Evolutionary conservation across 2,329 filamentous ascomycete genomes (phyloP), one percentile per base, ranked within the genome.

Genomic region (Beauveria bassiana): DNA sequence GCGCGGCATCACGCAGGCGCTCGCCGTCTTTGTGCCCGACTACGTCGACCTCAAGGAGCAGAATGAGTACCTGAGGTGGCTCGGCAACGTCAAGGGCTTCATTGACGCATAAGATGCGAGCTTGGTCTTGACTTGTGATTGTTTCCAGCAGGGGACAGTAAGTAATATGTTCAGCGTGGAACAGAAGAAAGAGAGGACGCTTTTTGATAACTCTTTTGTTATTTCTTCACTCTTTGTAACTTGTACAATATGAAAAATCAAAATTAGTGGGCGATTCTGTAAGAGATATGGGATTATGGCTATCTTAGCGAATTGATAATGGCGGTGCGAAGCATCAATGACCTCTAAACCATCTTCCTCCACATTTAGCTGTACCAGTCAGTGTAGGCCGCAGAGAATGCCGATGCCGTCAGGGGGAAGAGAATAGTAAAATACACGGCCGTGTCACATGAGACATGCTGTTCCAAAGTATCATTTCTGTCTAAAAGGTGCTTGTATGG

Each of bases 31-130:
- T 76, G 88, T 96, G 50, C 91, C 93, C 43, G 93, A 98, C 75
- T 99, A 96, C 79, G 93, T 98, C 71, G 92, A 98, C 73, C 86
- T 90, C 78, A 99, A 99, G 87, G 95, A 99, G 85, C 93, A 98
- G 85, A 89, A 87, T 78, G 95, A 99, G 83, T 99, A 99, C 77
- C 79, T 96, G 64, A 79, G 83, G 67, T 99, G 96, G 95, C 80
- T 99, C 75, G 84, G 86, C 75, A 90, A 89, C 72, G 84, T 97
- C 76, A 95, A 93, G 86, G 79, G 78, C 65, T 97, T 98, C 72
- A 81, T 97, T 67, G 88, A 90, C 73, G 86, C 86, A 64, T 91
- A 79, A 74, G 26, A 22, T 4, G 8, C 28, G n/a, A 26, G 16
- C 5, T 9, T 22, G 6, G 3, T 43, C 34, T 38, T 31, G 42